Percentiles rank a stretch among this genome's conserved stretches.
These are phyloP conservation scores for Blastomyces percursus DNA, from an alignment of 2,329 filamentous ascomycete species.

Conservation along the genomic window DNA sequence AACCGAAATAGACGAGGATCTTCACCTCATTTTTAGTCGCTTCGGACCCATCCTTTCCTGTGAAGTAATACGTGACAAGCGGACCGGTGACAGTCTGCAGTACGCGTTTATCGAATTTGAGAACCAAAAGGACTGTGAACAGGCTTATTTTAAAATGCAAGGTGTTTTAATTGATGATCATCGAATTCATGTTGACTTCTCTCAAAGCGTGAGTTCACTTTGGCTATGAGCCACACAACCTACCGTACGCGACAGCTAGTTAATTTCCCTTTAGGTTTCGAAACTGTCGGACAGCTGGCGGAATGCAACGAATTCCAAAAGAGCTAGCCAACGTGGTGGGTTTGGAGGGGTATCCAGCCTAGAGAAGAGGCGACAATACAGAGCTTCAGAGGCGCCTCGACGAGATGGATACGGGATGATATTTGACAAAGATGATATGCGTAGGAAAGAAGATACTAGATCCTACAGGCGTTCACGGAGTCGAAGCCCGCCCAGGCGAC, in stretches of 20 bases:
- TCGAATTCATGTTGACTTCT: constrained; percentile 96
- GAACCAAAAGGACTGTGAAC: constrained; percentile 82
- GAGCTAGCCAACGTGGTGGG: constrained; percentile 56
- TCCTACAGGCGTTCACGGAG: constrained; percentile 7
- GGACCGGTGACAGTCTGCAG: constrained; percentile 87
- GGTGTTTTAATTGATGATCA: constrained; percentile 93
- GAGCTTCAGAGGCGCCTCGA: constrained; percentile 48
- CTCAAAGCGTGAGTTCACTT: constrained; percentile 65
- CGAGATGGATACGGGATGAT: constrained; percentile 61
- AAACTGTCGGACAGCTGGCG: constrained; percentile 86
- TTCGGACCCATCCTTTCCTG: constrained; percentile 93
- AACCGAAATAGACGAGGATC: constrained; percentile 57
- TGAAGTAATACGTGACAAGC: constrained; percentile 88
- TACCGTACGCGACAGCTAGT: constrained; percentile 9
- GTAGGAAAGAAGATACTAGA: constrained; percentile 30
- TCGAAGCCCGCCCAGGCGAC: constrained; percentile 36
- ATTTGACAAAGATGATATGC: constrained; percentile 62
- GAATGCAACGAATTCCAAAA: constrained; percentile 70
- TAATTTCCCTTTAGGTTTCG: constrained; percentile 39
- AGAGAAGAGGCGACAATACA: constrained; percentile 85
- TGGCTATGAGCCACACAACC: background rate
- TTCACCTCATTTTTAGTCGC: constrained; percentile 91
- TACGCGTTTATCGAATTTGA: constrained; percentile 98
- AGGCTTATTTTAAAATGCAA: constrained; percentile 98
- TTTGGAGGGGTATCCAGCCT: constrained; percentile 84